A percentile compares a stretch with the other conserved stretches of the same genome.
phyloP scores from a whole-genome alignment of 2,329 filamentous ascomycete species.

The Phaeoacremonium minimum region DNA sequence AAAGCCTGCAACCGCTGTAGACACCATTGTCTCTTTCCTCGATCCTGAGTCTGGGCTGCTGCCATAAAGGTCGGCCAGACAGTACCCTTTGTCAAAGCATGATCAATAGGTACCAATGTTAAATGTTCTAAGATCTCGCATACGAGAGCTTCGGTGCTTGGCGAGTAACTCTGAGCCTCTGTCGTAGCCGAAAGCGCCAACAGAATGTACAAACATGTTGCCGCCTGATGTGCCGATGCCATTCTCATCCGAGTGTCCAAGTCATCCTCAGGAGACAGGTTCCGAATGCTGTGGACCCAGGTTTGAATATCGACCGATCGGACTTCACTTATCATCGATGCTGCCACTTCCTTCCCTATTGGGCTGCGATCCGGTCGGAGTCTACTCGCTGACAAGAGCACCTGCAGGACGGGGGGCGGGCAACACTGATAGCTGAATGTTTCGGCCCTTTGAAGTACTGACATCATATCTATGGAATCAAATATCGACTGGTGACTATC shows the following conservation, averaged over 20 bases:
- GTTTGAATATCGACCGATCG: slow-evolving; percentile 32
- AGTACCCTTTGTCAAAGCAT: slow-evolving; percentile 51
- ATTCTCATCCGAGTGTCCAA: slow-evolving; percentile 31
- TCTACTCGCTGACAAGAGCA: slow-evolving; percentile 38
- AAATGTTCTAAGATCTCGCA: slow-evolving; percentile 42
- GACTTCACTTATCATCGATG: slow-evolving; percentile 29
- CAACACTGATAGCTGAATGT: slow-evolving; percentile 43
- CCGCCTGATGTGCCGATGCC: slow-evolving; percentile 37
- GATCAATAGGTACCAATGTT: slow-evolving; percentile 39
- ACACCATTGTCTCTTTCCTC: slow-evolving; percentile 40
- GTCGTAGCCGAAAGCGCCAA: slow-evolving; percentile 23
- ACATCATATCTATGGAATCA: slow-evolving; percentile 27
- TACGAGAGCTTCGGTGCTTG: slow-evolving; percentile 28
- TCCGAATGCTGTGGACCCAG: slow-evolving; percentile 33
- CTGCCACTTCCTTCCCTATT: slow-evolving; percentile 18
- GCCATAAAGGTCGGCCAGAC: slow-evolving; percentile 54
- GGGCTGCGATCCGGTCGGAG: slow-evolving; percentile 30
- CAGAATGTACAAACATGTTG: slow-evolving; percentile 40
- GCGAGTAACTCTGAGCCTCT: slow-evolving; percentile 16
- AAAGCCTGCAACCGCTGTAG: slow-evolving; percentile 31
- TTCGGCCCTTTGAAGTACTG: slow-evolving; percentile 32
- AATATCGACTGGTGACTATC: slow-evolving; percentile 22
- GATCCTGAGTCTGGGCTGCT: slow-evolving; percentile 43
- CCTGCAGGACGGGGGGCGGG: slow-evolving; percentile 36
- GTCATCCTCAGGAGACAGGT: slow-evolving; percentile 26